Conservation (phyloP, 192 early-diverging fungal species). For the Entrophospora sp. region DNA sequence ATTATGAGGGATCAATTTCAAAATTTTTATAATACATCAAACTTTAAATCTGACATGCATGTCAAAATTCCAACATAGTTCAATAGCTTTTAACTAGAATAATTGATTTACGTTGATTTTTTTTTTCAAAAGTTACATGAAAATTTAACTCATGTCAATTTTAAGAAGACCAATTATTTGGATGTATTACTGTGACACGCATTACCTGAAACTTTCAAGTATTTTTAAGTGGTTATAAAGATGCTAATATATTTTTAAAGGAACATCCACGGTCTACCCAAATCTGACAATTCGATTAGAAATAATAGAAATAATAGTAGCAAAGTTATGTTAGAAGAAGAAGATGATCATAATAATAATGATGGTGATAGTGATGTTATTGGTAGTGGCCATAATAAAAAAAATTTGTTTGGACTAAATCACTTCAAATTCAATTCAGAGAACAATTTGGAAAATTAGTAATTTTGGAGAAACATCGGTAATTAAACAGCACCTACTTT, state of each 20-base stretch:
- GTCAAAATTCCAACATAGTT: no score
- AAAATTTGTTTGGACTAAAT: slow-evolving; percentile 38
- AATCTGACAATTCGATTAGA: not conserved
- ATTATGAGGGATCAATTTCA: no score
- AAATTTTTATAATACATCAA: no score
- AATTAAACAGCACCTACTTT: no score
- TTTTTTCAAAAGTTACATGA: no score
- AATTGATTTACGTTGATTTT: no score
- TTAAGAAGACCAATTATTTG: no score
- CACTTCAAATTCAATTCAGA: slow-evolving; percentile 44
- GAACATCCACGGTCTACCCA: slow-evolving; percentile 44
- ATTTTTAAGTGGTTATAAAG: slow-evolving; percentile 72
- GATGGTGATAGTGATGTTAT: no score
- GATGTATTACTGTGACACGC: no score
- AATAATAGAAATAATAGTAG: slow-evolving; percentile 2
- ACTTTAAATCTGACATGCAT: no score
- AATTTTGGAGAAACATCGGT: slow-evolving; percentile 83
- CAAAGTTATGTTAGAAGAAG: not conserved
- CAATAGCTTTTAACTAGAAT: no score
- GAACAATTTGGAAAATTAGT: slow-evolving; percentile 73
- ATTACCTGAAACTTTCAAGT: slow-evolving; percentile 78
- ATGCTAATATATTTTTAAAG: slow-evolving; percentile 75
- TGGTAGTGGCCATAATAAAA: slow-evolving; percentile 12
- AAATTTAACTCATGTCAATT: no score
- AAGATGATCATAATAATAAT: not conserved